Evolutionary conservation across 306 rosid species (phyloP).

Genomic region (Hippophae tibetana): DNA sequence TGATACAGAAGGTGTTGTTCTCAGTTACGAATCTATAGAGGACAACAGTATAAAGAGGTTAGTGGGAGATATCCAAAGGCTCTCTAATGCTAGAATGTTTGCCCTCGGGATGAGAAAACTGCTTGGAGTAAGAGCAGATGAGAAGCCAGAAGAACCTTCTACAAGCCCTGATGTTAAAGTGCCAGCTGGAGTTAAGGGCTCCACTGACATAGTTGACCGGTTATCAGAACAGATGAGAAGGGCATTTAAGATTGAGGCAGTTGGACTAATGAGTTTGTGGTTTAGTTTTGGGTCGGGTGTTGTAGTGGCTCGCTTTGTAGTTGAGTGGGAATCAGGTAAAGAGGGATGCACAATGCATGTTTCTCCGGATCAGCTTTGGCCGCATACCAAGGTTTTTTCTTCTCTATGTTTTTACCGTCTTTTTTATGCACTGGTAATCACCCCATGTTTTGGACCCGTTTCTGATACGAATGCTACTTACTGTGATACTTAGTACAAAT

Average conservation of each 20-base stretch:
- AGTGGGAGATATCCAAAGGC: constrained; percentile 90
- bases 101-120: constrained; percentile 88
- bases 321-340: constrained; percentile 95
- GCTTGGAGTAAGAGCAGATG: constrained; percentile 80
- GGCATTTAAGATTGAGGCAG: constrained; percentile 95
- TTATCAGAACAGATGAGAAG: constrained; percentile 83
- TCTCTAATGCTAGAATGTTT: constrained; percentile 90
- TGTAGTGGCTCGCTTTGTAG: constrained; percentile 95
- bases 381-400: constrained; percentile 83
- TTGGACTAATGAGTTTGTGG: constrained; percentile 95
- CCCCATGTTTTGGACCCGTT: no score
- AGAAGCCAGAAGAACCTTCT: constrained; percentile 63
- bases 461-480: no score
- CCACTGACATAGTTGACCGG: constrained; percentile 61
- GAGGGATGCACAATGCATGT: constrained; percentile 99
- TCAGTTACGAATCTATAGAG: constrained; percentile 88
- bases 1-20: constrained; percentile 96
- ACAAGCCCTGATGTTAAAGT: constrained; percentile 50
- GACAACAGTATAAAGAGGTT: constrained; percentile 79
- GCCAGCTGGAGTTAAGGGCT: constrained; percentile 38
- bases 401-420: neutral
- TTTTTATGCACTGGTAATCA: no score
- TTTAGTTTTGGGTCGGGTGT: constrained; percentile 93
- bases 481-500: no score
- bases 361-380: constrained; percentile 99